A percentile compares a stretch with the other conserved stretches of the same genome.
phyloP scores from a whole-genome alignment of 2,329 filamentous ascomycete genomes.

The Botrytis tulipae region DNA sequence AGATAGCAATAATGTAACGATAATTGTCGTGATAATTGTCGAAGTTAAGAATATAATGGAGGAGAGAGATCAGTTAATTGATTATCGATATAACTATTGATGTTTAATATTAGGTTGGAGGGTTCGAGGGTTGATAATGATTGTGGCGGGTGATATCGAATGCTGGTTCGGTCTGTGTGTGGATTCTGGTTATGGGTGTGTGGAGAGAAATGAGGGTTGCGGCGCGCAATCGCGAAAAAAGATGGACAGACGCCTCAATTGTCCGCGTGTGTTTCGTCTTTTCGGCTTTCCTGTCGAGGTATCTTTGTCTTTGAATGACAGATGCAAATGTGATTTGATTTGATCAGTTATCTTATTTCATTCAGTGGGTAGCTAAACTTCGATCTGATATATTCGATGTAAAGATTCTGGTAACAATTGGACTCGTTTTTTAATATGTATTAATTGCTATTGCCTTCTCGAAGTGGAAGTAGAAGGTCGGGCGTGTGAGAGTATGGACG shows the following conservation, averaged over 20 bases:
- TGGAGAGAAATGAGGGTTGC: neutral
- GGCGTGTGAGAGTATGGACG: neutral
- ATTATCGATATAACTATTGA: neutral
- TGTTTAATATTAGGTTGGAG: conserved; percentile 4
- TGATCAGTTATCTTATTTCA: neutral
- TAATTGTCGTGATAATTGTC: neutral
- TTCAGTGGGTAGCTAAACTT: neutral
- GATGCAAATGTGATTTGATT: neutral
- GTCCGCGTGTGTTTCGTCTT: neutral
- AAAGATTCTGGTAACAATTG: neutral
- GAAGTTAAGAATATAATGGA: neutral
- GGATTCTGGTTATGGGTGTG: neutral
- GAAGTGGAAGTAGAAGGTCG: neutral
- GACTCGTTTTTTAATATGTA: neutral
- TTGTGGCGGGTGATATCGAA: conserved; percentile 15
- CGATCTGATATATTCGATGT: neutral
- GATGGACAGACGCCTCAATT: neutral
- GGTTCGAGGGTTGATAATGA: conserved; percentile 13
- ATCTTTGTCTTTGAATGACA: neutral
- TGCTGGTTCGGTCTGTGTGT: neutral
- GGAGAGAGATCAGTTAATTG: neutral
- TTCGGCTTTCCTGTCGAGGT: neutral
- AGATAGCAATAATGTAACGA: conserved; percentile 28
- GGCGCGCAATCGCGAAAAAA: conserved; percentile 2
- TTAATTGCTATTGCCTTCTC: neutral